Conservation (phyloP, 1,284 basidiomycete species). For the Cutaneotrichosporon dermatis region DNA sequence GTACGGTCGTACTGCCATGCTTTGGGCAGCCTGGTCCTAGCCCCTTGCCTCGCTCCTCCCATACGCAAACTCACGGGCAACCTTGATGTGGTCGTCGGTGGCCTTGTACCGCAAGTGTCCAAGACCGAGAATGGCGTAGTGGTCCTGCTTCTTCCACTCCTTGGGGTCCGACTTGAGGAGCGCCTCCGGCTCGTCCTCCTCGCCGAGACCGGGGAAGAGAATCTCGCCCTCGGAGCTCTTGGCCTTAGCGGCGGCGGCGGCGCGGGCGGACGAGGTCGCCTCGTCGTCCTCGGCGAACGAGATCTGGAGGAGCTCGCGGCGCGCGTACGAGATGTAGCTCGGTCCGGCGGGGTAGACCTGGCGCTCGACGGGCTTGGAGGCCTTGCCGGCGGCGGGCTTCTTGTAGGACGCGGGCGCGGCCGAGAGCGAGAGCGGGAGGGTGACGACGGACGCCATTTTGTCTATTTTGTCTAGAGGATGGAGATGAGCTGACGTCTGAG, state of each 20-base stretch:
- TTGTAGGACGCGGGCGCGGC: conserved; percentile 44
- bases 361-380: conserved; percentile 47
- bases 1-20: not conserved
- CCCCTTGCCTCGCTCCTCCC: not conserved
- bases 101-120: conserved; percentile 86
- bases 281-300: conserved; percentile 75
- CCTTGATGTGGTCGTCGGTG: conserved; percentile 87
- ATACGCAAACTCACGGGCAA: conserved; percentile 68
- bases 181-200: conserved; percentile 78
- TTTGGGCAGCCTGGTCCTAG: not conserved
- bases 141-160: conserved; percentile 99
- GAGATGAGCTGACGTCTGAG: not conserved
- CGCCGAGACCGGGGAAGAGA: conserved; percentile 86
- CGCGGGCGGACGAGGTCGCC: conserved; percentile 42
- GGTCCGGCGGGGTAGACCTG: conserved; percentile 73
- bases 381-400: conserved; percentile 43
- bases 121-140: conserved; percentile 92
- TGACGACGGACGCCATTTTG: conserved; percentile 45
- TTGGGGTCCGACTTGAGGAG: conserved; percentile 81
- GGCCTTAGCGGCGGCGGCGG: conserved; percentile 56
- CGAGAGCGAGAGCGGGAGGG: conserved; percentile 45
- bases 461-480: not conserved
- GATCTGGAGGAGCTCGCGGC: conserved; percentile 66
- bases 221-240: conserved; percentile 58
- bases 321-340: conserved; percentile 75